A percentile compares a stretch with the other conserved stretches of the same genome.
Evolutionary conservation across 345 rosid genomes (phyloP).

Genomic region (Dovyalis caffra): DNA sequence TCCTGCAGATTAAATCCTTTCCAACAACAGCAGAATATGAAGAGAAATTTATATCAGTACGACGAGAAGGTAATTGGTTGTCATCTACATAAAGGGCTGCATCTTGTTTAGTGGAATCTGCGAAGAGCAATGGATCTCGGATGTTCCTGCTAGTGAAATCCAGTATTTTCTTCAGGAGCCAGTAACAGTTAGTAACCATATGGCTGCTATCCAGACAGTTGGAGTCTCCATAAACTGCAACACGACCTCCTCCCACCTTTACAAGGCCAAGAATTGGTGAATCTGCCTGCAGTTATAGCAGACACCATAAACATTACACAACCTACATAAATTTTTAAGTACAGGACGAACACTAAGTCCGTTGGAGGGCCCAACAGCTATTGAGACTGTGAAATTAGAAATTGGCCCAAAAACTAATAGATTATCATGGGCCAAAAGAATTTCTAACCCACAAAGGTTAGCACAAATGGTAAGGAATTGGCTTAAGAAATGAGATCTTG

Average conservation of each 20-base stretch:
- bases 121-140: constrained; percentile 75
- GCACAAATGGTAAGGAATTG: background rate
- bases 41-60: constrained; percentile 90
- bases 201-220: constrained; percentile 97
- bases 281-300: constrained; percentile 51
- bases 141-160: constrained; percentile 69
- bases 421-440: too few relatives aligned
- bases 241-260: constrained; percentile 69
- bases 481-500: background rate
- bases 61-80: constrained; percentile 71
- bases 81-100: constrained; percentile 56
- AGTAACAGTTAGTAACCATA: constrained; percentile 96
- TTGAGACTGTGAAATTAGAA: background rate
- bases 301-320: background rate
- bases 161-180: constrained; percentile 84
- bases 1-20: constrained; percentile 68
- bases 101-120: constrained; percentile 50
- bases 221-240: constrained; percentile 94
- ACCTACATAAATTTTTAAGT: too few relatives aligned
- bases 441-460: too few relatives aligned
- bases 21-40: constrained; percentile 70
- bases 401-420: background rate
- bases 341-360: background rate
- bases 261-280: constrained; percentile 89
- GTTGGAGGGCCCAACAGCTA: background rate